phyloP scores from a whole-genome alignment of 1,139 yeast species.

The Geotrichum fermentans region DNA sequence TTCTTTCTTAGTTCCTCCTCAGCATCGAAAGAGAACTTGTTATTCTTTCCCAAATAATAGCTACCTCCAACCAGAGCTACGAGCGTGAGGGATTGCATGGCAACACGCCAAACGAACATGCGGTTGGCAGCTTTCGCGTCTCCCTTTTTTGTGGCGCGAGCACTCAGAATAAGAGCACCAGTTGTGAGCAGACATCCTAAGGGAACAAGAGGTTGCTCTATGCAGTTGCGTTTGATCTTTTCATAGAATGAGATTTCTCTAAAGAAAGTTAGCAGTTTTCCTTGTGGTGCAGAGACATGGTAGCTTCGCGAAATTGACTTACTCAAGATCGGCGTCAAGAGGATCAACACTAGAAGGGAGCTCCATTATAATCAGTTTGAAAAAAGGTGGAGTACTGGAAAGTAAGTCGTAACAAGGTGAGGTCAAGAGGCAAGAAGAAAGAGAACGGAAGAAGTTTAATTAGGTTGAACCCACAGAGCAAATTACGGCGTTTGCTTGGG shows the following conservation, averaged over 20 bases:
- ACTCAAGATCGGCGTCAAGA: slow-evolving; percentile 12
- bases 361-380: slow-evolving; percentile 14
- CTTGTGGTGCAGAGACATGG: background rate
- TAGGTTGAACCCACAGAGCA: too few species aligned
- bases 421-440: too few species aligned
- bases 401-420: too few species aligned
- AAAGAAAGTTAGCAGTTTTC: background rate
- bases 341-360: slow-evolving; percentile 19
- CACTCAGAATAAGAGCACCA: slow-evolving; percentile 76
- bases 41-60: slow-evolving; percentile 51
- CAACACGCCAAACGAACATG: slow-evolving; percentile 88
- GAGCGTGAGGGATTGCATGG: slow-evolving; percentile 74
- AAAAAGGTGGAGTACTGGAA: too few species aligned
- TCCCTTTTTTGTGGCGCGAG: slow-evolving; percentile 67
- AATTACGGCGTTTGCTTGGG: too few species aligned
- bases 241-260: slow-evolving; percentile 23
- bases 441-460: too few species aligned
- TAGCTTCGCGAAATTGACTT: background rate
- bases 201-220: slow-evolving; percentile 51
- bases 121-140: slow-evolving; percentile 71
- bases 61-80: slow-evolving; percentile 77
- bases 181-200: slow-evolving; percentile 73
- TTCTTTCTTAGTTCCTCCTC: slow-evolving; percentile 59
- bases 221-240: slow-evolving; percentile 34
- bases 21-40: slow-evolving; percentile 57